Percentiles rank a stretch among this genome's conserved stretches.
Evolutionary conservation across 129 eudicot species (phyloP).

Genomic region (Artemisia annua): DNA sequence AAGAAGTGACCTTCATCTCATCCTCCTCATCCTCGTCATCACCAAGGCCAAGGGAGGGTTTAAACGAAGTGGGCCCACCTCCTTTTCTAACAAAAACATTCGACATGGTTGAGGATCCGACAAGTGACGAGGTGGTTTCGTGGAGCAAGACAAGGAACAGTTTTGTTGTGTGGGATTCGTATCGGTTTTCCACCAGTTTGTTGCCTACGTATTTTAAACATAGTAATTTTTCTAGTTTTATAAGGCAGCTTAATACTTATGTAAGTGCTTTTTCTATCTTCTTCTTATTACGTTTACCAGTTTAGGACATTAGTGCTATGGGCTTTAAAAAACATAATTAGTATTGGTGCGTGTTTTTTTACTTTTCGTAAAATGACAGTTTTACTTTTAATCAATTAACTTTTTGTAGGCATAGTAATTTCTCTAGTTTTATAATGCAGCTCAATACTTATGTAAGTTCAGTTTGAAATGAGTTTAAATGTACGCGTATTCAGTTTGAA

Average conservation of each 20-base stretch:
- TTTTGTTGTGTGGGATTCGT: slow-evolving; percentile 87
- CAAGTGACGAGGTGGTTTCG: slow-evolving; percentile 78
- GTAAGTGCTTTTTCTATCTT: slow-evolving; percentile 46
- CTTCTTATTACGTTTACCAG: too few species aligned
- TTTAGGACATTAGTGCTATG: too few species aligned
- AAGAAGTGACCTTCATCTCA: slow-evolving; percentile 35
- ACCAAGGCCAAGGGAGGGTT: slow-evolving; percentile 70
- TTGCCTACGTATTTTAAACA: slow-evolving; percentile 85
- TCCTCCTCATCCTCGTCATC: slow-evolving; percentile 50
- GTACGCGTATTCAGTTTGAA: too few species aligned
- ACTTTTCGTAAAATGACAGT: too few species aligned
- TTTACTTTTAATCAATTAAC: neutral
- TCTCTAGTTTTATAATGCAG: too few species aligned
- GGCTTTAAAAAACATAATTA: too few species aligned
- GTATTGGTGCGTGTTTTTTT: too few species aligned
- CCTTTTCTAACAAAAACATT: slow-evolving; percentile 81
- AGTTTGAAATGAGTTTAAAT: too few species aligned
- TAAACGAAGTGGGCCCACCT: slow-evolving; percentile 79
- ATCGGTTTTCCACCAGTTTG: slow-evolving; percentile 60
- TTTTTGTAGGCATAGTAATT: neutral
- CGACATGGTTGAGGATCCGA: slow-evolving; percentile 88
- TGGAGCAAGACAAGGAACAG: slow-evolving; percentile 76
- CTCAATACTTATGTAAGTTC: too few species aligned
- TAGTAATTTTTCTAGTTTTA: slow-evolving; percentile 83
- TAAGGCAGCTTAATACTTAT: slow-evolving; percentile 93